Conservation (phyloP, 306 rosid genomes). For the Morella rubra region DNA sequence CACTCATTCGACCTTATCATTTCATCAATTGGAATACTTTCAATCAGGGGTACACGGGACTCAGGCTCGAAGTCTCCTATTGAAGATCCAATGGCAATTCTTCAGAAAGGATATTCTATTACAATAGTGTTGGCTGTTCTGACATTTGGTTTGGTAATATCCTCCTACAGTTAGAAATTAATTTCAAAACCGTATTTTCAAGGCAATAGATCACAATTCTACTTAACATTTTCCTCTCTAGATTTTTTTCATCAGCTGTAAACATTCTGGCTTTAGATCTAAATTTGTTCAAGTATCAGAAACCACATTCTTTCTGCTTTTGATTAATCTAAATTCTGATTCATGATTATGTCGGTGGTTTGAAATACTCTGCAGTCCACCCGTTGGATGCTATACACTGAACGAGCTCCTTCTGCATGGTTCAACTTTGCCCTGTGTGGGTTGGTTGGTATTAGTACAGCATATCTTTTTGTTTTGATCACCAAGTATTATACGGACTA, state of each 20-base stretch:
- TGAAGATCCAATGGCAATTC: constrained; percentile 96
- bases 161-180: constrained; percentile 19
- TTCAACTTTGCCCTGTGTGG: constrained; percentile 97
- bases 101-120: constrained; percentile 90
- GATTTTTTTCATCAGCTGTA: constrained; percentile 16
- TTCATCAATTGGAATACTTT: constrained; percentile 88
- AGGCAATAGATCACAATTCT: neutral
- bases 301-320: constrained; percentile 19
- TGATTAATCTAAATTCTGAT: neutral
- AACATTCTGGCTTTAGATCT: constrained; percentile 10
- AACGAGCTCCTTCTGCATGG: constrained; percentile 99
- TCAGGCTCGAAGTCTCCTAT: constrained; percentile 63
- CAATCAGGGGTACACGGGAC: constrained; percentile 87
- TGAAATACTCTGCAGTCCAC: constrained; percentile 68
- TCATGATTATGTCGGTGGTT: constrained; percentile 24
- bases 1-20: constrained; percentile 94
- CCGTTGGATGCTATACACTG: constrained; percentile 92
- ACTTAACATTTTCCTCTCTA: constrained; percentile 5
- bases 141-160: constrained; percentile 86
- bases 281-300: constrained; percentile 19
- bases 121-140: constrained; percentile 87
- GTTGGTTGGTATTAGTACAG: constrained; percentile 91
- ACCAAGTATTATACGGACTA: constrained; percentile 95
- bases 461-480: constrained; percentile 83
- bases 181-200: constrained; percentile 3